A percentile compares a stretch with the other conserved stretches of the same genome.
These are phyloP conservation scores for Hordeum marinum DNA, from an alignment of 176 grass and related monocot genomes.

Conservation along the genomic window DNA sequence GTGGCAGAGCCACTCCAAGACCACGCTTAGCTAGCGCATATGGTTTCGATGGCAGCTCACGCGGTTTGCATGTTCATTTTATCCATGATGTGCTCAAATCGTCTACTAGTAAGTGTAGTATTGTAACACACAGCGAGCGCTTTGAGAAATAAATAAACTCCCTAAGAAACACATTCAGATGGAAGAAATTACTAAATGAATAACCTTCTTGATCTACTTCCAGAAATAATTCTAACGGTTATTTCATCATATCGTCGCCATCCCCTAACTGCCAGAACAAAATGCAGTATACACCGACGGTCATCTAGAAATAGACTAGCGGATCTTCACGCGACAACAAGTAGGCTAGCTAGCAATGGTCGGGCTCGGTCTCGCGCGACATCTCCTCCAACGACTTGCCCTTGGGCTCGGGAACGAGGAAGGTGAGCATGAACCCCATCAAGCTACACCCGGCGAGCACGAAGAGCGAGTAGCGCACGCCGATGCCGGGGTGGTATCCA, in stretches of 20 bases:
- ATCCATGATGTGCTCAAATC: too few relatives aligned
- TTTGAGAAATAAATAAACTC: too few relatives aligned
- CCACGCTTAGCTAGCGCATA: too few relatives aligned
- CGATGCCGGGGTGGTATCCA: conserved; percentile 32
- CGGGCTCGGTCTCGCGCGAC: conserved; percentile 15
- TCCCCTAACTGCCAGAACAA: neutral
- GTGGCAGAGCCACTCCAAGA: too few relatives aligned
- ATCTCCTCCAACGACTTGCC: conserved; percentile 49
- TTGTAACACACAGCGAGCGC: too few relatives aligned
- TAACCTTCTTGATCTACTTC: neutral
- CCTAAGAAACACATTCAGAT: too few relatives aligned
- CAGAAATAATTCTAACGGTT: neutral
- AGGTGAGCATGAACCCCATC: conserved; percentile 29
- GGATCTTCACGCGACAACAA: neutral
- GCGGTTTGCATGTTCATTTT: too few relatives aligned
- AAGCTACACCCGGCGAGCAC: conserved; percentile 35
- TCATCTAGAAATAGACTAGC: neutral
- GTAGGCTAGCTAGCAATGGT: neutral
- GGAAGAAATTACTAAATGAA: too few relatives aligned
- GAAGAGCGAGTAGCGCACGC: conserved; percentile 37
- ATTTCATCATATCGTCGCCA: neutral
- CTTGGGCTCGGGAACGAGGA: conserved; percentile 49
- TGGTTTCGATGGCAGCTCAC: too few relatives aligned
- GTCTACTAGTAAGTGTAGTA: too few relatives aligned
- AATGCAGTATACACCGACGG: neutral